Evolutionary conservation across 148 eudicot genomes (phyloP).

Genomic region (Heliamphora exappendiculata): DNA sequence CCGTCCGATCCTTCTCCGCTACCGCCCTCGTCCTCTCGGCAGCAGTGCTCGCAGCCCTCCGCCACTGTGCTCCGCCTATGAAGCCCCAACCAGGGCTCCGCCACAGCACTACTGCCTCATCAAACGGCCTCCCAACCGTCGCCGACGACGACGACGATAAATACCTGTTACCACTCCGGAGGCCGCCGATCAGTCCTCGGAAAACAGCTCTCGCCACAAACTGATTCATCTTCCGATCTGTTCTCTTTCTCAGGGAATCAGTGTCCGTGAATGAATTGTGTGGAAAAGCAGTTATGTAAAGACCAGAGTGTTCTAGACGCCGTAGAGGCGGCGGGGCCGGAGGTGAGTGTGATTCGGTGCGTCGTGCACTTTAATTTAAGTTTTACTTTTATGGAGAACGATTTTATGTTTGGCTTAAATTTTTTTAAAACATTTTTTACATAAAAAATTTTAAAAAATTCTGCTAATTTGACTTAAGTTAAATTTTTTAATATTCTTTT

Average conservation of each 20-base stretch:
- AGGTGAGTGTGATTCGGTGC: neutral
- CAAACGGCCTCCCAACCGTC: constrained; percentile 12
- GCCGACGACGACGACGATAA: constrained; percentile 5
- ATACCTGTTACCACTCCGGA: constrained; percentile 16
- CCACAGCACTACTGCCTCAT: constrained; percentile 13
- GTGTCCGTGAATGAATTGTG: neutral
- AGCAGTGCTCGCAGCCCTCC: constrained; percentile 26
- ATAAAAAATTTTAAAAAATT: too few relatives aligned
- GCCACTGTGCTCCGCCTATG: constrained; percentile 12
- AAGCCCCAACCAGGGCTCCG: constrained; percentile 7
- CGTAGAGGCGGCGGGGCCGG: neutral
- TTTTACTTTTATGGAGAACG: too few relatives aligned
- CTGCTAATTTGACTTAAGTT: too few relatives aligned
- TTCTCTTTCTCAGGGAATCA: neutral
- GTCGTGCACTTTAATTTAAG: too few relatives aligned
- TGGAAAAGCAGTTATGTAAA: neutral
- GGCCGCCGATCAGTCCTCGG: constrained; percentile 23
- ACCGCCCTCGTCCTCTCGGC: constrained; percentile 16
- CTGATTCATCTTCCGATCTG: constrained; percentile 27
- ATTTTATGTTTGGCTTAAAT: too few relatives aligned
- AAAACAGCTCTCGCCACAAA: constrained; percentile 24
- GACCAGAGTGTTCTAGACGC: neutral
- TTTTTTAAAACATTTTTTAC: too few relatives aligned
- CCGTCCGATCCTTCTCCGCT: constrained; percentile 2
- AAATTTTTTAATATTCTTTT: too few relatives aligned